Percentiles rank a stretch among this genome's conserved stretches.
Evolutionary conservation across 805 yeast genomes (phyloP).

Genomic region (Isabelozyma heimii): DNA sequence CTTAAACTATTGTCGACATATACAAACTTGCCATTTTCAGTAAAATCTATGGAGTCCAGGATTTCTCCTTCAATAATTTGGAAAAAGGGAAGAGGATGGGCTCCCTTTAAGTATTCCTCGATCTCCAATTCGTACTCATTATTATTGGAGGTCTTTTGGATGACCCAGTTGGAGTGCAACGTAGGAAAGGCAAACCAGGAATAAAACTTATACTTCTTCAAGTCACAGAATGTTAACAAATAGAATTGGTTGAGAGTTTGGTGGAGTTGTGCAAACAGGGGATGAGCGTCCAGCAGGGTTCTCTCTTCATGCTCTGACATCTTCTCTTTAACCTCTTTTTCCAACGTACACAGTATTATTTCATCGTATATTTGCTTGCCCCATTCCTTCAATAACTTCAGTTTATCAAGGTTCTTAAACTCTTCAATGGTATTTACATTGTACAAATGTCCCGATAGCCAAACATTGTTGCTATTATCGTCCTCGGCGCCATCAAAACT

Average conservation of each 20-base stretch:
- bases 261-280: slow-evolving; percentile 1
- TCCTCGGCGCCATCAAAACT: slow-evolving; percentile 21
- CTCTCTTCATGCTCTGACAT: slow-evolving; percentile 2
- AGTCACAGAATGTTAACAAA: slow-evolving; percentile 72
- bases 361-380: slow-evolving; percentile 20
- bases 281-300: too few relatives aligned
- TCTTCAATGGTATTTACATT: slow-evolving; percentile 86
- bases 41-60: neutral
- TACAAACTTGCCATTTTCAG: slow-evolving; percentile 14
- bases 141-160: slow-evolving; percentile 6
- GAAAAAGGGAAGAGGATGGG: slow-evolving; percentile 6
- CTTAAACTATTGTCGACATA: slow-evolving; percentile 32
- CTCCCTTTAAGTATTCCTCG: neutral
- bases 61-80: slow-evolving; percentile 9
- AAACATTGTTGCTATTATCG: slow-evolving; percentile 10
- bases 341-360: slow-evolving; percentile 3
- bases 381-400: slow-evolving; percentile 46
- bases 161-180: slow-evolving; percentile 51
- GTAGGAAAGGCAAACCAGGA: slow-evolving; percentile 90
- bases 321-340: slow-evolving; percentile 12
- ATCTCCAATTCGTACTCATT: neutral
- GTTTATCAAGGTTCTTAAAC: slow-evolving; percentile 70
- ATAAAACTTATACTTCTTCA: slow-evolving; percentile 81
- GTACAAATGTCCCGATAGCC: slow-evolving; percentile 31
- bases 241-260: slow-evolving; percentile 34